A percentile compares a stretch with the other conserved stretches of the same genome.
Evolutionary conservation across 2,329 filamentous ascomycete species (phyloP).

Genomic region (Blastomyces percursus): DNA sequence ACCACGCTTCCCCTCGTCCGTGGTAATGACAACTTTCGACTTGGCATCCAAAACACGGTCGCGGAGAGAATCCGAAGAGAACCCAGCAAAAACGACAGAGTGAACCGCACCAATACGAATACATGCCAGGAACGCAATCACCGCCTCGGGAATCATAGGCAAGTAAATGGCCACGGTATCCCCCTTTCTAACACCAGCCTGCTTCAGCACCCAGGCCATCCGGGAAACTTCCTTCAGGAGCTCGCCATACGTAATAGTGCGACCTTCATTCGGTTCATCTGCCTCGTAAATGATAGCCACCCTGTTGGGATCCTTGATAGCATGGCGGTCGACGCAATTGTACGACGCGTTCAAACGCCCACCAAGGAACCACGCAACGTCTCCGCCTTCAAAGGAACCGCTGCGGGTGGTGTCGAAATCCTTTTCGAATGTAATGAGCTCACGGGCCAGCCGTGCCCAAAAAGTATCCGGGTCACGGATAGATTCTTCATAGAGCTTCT

Average conservation of each 20-base stretch:
- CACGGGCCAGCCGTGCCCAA: slow-evolving; percentile 76
- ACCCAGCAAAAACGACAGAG: slow-evolving; percentile 95
- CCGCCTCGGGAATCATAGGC: slow-evolving; percentile 95
- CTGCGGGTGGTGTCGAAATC: slow-evolving; percentile 84
- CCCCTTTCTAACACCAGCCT: slow-evolving; percentile 93
- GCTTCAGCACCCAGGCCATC: slow-evolving; percentile 76
- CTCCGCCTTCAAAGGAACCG: slow-evolving; percentile 66
- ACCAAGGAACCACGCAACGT: slow-evolving; percentile 90
- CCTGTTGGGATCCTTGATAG: slow-evolving; percentile 85
- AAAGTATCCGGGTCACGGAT: slow-evolving; percentile 83
- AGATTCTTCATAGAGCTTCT: slow-evolving; percentile 63
- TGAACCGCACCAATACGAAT: slow-evolving; percentile 88
- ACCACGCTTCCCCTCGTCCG: slow-evolving; percentile 94
- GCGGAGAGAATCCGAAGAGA: slow-evolving; percentile 89
- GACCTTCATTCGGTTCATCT: slow-evolving; percentile 77
- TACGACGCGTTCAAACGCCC: slow-evolving; percentile 89
- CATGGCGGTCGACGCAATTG: slow-evolving; percentile 95
- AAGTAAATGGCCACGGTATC: slow-evolving; percentile 96
- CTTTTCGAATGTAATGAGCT: slow-evolving; percentile 77
- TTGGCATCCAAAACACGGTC: slow-evolving; percentile 87
- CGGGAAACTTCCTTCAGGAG: slow-evolving; percentile 84
- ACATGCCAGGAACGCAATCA: slow-evolving; percentile 85
- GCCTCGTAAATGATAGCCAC: slow-evolving; percentile 98
- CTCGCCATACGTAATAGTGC: slow-evolving; percentile 85
- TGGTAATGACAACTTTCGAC: slow-evolving; percentile 90